These are phyloP conservation scores for Paecilomyces formosus DNA, from an alignment of 2,329 filamentous ascomycete genomes.

Conservation along the genomic window DNA sequence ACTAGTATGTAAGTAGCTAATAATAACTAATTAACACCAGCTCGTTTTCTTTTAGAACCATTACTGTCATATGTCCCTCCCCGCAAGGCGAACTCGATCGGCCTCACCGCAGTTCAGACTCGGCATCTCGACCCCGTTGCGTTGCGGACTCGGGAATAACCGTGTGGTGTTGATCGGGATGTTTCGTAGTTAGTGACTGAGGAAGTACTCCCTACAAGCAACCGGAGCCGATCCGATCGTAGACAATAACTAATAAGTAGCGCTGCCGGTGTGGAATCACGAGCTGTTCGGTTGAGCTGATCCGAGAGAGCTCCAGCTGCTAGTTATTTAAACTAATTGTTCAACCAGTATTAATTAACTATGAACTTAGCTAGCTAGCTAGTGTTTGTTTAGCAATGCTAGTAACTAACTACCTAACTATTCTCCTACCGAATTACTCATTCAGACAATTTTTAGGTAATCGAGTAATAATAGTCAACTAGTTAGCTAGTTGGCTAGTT, in stretches of 20 bases:
- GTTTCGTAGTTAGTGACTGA: neutral
- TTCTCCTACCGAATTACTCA: too few relatives aligned
- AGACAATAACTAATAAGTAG: neutral
- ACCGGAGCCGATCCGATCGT: neutral
- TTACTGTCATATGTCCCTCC: too few relatives aligned
- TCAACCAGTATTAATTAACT: neutral
- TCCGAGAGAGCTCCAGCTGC: neutral
- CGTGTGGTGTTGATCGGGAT: neutral
- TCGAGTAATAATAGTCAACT: too few relatives aligned
- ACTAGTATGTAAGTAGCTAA: too few relatives aligned
- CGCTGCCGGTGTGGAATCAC: neutral
- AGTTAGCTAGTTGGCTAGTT: too few relatives aligned
- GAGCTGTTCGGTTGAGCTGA: neutral
- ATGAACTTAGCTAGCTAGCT: too few relatives aligned
- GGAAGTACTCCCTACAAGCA: too few relatives aligned
- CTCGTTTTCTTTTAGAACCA: too few relatives aligned
- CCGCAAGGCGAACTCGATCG: neutral
- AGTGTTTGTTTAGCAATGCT: too few relatives aligned
- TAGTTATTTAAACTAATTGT: neutral
- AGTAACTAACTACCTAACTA: too few relatives aligned
- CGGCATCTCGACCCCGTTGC: neutral
- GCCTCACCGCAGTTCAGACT: neutral
- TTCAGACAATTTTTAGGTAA: too few relatives aligned
- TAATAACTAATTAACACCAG: too few relatives aligned
- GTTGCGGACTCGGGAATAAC: neutral